Conservation (phyloP, 805 yeast genomes). For the Saturnispora sanitii region DNA sequence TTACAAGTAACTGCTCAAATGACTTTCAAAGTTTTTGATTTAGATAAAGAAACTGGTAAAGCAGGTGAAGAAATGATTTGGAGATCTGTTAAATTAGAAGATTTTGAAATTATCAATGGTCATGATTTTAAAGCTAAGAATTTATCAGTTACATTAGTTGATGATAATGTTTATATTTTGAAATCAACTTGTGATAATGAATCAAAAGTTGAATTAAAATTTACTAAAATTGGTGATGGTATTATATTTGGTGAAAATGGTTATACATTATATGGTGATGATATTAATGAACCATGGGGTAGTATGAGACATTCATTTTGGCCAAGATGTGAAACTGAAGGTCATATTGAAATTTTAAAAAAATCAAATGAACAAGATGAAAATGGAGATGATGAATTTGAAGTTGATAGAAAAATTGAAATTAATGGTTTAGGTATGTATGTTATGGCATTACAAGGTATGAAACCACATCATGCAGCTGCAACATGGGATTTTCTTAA, state of each 20-base stretch:
- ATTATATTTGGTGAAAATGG: conserved; percentile 89
- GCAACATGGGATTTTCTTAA: conserved; percentile 91
- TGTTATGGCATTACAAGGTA: conserved; percentile 95
- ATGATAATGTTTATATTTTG: conserved; percentile 42
- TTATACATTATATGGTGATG: conserved; percentile 76
- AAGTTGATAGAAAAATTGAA: conserved; percentile 9
- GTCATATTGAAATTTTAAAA: conserved; percentile 39
- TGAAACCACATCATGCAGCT: conserved; percentile 99
- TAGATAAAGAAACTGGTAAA: conserved; percentile 36
- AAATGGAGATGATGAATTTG: conserved; percentile 7
- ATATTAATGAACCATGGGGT: conserved; percentile 86
- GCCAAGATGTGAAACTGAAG: conserved; percentile 77
- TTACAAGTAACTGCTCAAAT: conserved; percentile 87
- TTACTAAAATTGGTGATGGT: conserved; percentile 61
- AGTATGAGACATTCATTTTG: conserved; percentile 92
- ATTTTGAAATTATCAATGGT: conserved; percentile 58
- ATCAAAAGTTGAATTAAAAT: conserved; percentile 57
- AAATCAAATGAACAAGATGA: conserved; percentile 11
- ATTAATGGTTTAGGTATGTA: conserved; percentile 58
- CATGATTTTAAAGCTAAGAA: conserved; percentile 72
- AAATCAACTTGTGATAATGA: conserved; percentile 59
- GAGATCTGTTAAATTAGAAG: conserved; percentile 86
- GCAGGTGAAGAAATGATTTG: conserved; percentile 40
- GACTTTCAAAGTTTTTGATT: conserved; percentile 71
- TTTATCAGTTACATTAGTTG: conserved; percentile 51